phyloP scores from a whole-genome alignment of 2,329 filamentous ascomycete genomes.

The Pyrenophora teres region DNA sequence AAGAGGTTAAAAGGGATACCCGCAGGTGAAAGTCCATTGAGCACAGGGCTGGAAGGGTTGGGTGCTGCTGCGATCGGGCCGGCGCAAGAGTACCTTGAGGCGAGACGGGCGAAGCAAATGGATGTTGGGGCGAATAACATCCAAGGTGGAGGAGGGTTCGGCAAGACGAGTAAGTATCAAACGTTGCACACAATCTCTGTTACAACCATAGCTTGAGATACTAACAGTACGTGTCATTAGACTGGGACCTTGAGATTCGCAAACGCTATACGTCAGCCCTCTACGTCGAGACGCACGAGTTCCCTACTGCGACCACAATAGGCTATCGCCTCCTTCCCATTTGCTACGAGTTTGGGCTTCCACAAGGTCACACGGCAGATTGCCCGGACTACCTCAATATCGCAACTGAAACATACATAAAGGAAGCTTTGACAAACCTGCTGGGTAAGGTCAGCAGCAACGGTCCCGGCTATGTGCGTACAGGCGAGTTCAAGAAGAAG shows the following conservation, averaged over 20 bases:
- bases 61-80: constrained; percentile 21
- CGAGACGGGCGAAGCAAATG: constrained; percentile 52
- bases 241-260: constrained; percentile 69
- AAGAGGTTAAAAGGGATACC: constrained; percentile 61
- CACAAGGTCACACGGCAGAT: constrained; percentile 56
- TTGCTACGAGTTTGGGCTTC: constrained; percentile 67
- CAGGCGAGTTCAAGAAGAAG: constrained; percentile 75
- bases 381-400: constrained; percentile 65
- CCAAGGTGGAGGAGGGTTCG: constrained; percentile 73
- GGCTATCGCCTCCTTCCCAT: constrained; percentile 66
- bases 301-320: constrained; percentile 63
- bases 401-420: constrained; percentile 66
- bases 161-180: constrained; percentile 71
- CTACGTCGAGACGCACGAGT: constrained; percentile 65
- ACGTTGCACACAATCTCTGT: background rate
- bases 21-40: constrained; percentile 41
- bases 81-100: constrained; percentile 44
- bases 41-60: constrained; percentile 10
- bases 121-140: constrained; percentile 67
- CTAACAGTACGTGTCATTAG: constrained; percentile 24
- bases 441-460: constrained; percentile 61
- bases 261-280: constrained; percentile 67
- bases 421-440: constrained; percentile 62
- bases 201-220: background rate
- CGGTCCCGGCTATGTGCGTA: constrained; percentile 67